Base-by-base conservation (phyloP, 83 land plant species). In the Isoetes engelmannii region DNA sequence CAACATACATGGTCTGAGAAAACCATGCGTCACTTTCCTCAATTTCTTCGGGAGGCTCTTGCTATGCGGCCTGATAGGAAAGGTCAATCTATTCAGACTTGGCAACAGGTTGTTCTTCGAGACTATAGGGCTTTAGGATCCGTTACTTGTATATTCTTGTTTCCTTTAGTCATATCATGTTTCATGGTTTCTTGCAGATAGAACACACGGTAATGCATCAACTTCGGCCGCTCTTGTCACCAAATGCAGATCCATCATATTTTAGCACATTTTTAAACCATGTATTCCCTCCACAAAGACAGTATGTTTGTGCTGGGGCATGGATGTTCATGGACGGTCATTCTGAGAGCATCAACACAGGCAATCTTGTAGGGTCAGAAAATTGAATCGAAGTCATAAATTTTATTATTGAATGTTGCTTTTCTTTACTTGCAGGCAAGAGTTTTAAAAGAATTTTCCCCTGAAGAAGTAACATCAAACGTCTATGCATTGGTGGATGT, bases 1-100 rank as follows among this genome's bases (percentile, higher is more conserved):
- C 85, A 85, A 51, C 97, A 95, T 70, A 86, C 92, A 41, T 95
- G 99, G 99, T 95, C 99, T 45, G 97, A 95, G 49, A 95, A 95
- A 70, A 91, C 99, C 45, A 66, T 87, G 57, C 84, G 94, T 4
- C 84, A 88, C 73, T 91, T 95, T 69, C 99, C 99, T 69, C 65
- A 84, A 45, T 64, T 85, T 18, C 80, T 95, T 46, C 85, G 94
- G 50, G 94, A 91, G 6, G 74, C 78, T 61, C 74, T 95, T 56
- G 73, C 63, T 19, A 73, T 76, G 4, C 75, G 97, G 18, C 64
- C 75, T 58, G 99, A 95, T 77, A 88, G 85, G 69, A 77, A 88
- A 54, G 69, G 78, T 44, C 78, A 84, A 65, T 65, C 82, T 20
- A 86, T 95, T 72, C 99, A 95, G 81, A 82, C 87, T 44, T 95